Evolutionary conservation across 108 stramenopile genomes (phyloP).

Genomic region (Chaetoceros tenuissimus): DNA sequence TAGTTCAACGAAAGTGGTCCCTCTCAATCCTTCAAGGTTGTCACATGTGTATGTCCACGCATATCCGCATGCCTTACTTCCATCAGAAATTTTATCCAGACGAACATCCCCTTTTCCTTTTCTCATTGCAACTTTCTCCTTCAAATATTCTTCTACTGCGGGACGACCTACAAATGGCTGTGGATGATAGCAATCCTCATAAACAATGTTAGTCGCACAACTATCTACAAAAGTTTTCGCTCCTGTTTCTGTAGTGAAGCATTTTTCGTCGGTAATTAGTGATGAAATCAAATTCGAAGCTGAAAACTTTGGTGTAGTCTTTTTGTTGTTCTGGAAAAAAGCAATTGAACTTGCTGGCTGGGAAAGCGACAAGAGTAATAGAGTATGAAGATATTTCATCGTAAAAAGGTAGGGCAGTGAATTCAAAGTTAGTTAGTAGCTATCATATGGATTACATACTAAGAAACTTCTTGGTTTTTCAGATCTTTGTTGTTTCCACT

Average conservation of each 20-base stretch:
- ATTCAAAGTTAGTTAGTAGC: too few relatives aligned
- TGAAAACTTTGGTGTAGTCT: too few relatives aligned
- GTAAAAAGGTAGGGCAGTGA: too few relatives aligned
- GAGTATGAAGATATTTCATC: too few relatives aligned
- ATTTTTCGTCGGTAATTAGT: conserved; percentile 37
- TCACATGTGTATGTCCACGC: conserved; percentile 61
- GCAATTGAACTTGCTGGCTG: too few relatives aligned
- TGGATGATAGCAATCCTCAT: conserved; percentile 64
- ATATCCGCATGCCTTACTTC: conserved; percentile 59
- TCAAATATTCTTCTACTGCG: conserved; percentile 23
- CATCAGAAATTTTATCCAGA: conserved; percentile 64
- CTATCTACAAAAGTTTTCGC: conserved; percentile 55
- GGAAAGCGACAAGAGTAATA: too few relatives aligned
- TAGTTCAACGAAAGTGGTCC: conserved; percentile 68
- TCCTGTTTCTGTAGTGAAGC: conserved; percentile 37
- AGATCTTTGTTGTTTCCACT: too few relatives aligned
- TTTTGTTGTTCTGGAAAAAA: too few relatives aligned
- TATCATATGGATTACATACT: too few relatives aligned
- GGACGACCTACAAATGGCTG: conserved; percentile 52
- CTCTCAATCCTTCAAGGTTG: conserved; percentile 53
- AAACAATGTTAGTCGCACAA: conserved; percentile 48
- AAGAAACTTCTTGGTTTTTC: too few relatives aligned
- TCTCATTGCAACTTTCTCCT: conserved; percentile 22
- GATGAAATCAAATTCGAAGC: conserved; percentile 22
- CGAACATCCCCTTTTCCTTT: conserved; percentile 42